Conservation (phyloP, 306 rosid species). For the Lathyrus sativus region DNA sequence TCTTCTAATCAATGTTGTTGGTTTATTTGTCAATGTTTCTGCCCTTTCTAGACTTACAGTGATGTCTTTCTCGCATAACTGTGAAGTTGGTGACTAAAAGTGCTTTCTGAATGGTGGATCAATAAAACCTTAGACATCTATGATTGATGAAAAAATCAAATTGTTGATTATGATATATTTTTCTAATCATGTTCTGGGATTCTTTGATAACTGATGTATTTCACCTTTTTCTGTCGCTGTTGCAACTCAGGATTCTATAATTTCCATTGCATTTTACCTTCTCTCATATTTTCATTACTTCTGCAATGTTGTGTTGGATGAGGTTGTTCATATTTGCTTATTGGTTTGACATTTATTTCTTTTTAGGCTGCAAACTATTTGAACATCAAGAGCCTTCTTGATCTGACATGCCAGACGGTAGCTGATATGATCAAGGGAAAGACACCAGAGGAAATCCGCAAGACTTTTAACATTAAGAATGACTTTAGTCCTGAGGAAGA, state of each 20-base stretch:
- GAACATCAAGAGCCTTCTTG: constrained; percentile 76
- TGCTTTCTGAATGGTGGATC: not conserved
- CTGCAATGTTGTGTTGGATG: not conserved
- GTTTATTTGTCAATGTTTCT: not conserved
- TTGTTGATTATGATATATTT: not conserved
- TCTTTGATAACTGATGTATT: not conserved
- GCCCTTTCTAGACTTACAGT: not conserved
- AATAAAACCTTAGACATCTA: not conserved
- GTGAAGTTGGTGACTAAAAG: not conserved
- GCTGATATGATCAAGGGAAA: constrained; percentile 88
- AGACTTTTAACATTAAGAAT: constrained; percentile 75
- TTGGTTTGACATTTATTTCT: not conserved
- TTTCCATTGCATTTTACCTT: not conserved
- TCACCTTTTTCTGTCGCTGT: not conserved
- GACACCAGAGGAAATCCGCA: constrained; percentile 78
- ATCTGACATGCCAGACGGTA: constrained; percentile 73
- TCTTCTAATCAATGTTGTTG: not conserved
- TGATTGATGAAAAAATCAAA: not conserved
- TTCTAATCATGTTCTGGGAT: not conserved
- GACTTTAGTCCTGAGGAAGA: constrained; percentile 83
- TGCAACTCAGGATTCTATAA: not conserved
- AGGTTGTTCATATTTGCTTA: not conserved
- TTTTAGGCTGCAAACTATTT: constrained; percentile 82
- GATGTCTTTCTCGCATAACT: not conserved
- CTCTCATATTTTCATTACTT: not conserved